Base-by-base conservation (phyloP, 1,284 basidiomycete species). In the Fomitopsis schrenkii region DNA sequence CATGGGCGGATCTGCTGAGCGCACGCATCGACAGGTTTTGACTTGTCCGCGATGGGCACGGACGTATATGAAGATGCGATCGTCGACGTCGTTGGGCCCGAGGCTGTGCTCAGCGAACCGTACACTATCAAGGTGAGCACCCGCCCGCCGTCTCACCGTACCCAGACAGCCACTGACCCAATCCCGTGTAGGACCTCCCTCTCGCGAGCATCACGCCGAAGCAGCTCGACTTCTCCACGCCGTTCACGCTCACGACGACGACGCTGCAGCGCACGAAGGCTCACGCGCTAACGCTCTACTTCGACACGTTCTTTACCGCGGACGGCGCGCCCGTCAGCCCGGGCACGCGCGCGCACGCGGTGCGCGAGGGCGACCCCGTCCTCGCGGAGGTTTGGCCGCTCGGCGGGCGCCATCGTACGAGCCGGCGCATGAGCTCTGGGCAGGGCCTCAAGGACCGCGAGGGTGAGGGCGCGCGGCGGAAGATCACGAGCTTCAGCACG, bases 231-330 rank as follows among this genome's bases (percentile, higher is more conserved):
- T 97, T 97, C 75, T 78, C 83, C 10, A 83, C 91, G 0, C 72
- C 87, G 0, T 97, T 97, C 76, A 81, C 78, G 2, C 82, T 97
- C 38, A 72, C 76, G 30, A 84, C 88, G 5, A 90, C 82, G 1
- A 78, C 83, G 2, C 76, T 80, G 26, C 80, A 81, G 59, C 79
- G 83, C 28, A 85, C 81, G 2, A 90, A 88, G 67, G 82, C 95
- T 53, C 87, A 90, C 69, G 85, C 93, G 3, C 88, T 98, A 76
- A 80, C 97, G 30, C 86, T 95, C n/a, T 95, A 95, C 77, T 98
- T 98, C 70, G 95, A 98, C 76, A 90, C 90, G 0, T 97, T 95
- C 81, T 97, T 98, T 81, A 87, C 87, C 1, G 74, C 81, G 3
- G 79, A 81, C 40, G 83, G 86, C 9, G 76, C 77, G 36, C 83